A percentile compares a stretch with the other conserved stretches of the same genome.
phyloP scores from a whole-genome alignment of 2,329 filamentous ascomycete genomes.

The Pseudogymnoascus verrucosus region DNA sequence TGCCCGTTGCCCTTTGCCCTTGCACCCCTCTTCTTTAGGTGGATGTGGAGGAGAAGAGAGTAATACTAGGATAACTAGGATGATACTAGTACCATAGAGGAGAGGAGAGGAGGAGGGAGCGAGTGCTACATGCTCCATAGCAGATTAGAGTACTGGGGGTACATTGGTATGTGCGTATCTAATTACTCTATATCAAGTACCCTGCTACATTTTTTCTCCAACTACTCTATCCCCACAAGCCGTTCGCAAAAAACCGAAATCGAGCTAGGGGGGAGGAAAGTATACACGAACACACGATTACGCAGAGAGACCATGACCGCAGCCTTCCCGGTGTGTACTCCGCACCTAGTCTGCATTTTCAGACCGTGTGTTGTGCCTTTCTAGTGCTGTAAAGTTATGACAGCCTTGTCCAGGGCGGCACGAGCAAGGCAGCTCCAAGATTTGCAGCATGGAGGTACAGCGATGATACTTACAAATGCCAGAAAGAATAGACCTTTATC shows the following conservation, averaged over 20 bases:
- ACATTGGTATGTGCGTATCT: not conserved
- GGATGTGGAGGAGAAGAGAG: no score
- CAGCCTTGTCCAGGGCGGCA: not conserved
- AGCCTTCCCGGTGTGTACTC: not conserved
- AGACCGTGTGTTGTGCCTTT: no score
- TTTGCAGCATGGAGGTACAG: not conserved
- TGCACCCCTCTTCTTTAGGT: not conserved
- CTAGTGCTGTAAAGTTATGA: not conserved
- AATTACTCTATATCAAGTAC: not conserved
- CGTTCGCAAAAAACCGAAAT: not conserved
- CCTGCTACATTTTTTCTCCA: not conserved
- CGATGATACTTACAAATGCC: not conserved
- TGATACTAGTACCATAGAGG: not conserved
- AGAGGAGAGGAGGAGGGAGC: not conserved
- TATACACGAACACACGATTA: not conserved
- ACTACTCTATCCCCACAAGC: slow-evolving; percentile 2
- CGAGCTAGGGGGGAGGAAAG: no score
- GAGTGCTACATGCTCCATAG: not conserved
- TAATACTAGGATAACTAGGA: no score
- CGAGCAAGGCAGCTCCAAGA: not conserved
- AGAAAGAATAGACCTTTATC: not conserved
- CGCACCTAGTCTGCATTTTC: no score
- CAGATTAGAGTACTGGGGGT: not conserved
- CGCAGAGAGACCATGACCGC: not conserved
- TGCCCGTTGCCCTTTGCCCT: not conserved